Base-by-base conservation (phyloP, 805 yeast genomes). In the Yarrowia osloensis region DNA sequence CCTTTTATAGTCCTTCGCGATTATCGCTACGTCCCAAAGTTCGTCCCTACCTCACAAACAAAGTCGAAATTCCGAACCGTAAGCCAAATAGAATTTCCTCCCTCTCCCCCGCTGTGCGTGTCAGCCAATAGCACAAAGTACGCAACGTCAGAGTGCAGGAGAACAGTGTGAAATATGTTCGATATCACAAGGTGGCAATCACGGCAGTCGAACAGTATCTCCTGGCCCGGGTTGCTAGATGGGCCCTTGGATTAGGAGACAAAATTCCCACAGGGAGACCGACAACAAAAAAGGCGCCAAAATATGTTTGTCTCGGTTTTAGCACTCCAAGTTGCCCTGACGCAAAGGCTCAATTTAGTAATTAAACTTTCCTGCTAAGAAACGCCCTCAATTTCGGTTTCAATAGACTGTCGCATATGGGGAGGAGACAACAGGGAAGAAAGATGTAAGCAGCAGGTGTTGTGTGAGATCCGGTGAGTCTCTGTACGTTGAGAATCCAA, bases 81-180 rank as follows among this genome's bases (percentile, higher is more conserved):
- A 50, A 31, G 8, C 6, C 12, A 5, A 2, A 33, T 35, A 54
- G 17, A 24, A 24, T 19, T 22, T 21, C 26, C 24, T 21, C 24
- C 15, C 17, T 19, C 46, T 33, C 26, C 29, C 42, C 21, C 55
- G 1, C 42, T 49, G 40, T 26, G 26, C 52, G 31, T 42, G 37
- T 47, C 54, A 29, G 31, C 63, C 31, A 65, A 52, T 40, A 35
- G 47, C 49, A 59, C 47, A 35, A 52, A 50, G 37, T 42, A 26
- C 37, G 46, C 67, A 35, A 40, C 62, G 39, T 57, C 62, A 35
- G 35, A 40, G 42, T 50, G 44, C 40, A 50, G 50, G 44, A 40
- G 42, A 40, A 35, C 40, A 50, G 50, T 3, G 26, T 52, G 42
- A 26, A 24, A 15, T 35, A 12, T 12, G 35, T 12, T 2, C 31